These are phyloP conservation scores for Oryza longistaminata DNA, from an alignment of 176 grass and related monocot species.

Conservation along the genomic window DNA sequence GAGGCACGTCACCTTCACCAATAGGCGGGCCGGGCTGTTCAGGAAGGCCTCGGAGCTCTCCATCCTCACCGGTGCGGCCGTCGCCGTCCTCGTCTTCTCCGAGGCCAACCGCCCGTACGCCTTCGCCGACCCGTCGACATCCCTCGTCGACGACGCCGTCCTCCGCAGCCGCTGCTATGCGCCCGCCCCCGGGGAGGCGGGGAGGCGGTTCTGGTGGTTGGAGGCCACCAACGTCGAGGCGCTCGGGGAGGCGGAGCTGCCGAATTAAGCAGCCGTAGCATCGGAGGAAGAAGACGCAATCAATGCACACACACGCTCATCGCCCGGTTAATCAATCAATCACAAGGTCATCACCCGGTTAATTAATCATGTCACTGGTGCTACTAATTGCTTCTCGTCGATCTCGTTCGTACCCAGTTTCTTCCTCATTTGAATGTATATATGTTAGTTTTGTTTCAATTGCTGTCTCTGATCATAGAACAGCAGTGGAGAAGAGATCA, in stretches of 20 bases:
- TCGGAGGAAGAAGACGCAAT: too few relatives aligned
- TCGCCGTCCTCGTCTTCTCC: conserved; percentile 68
- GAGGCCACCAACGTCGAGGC: neutral
- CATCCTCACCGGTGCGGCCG: conserved; percentile 30
- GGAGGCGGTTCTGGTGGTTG: neutral
- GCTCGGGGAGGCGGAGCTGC: conserved; percentile 2
- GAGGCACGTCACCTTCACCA: conserved; percentile 43
- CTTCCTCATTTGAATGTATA: too few relatives aligned
- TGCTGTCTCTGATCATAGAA: too few relatives aligned
- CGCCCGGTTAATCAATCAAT: too few relatives aligned
- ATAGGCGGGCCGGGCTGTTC: conserved; percentile 43
- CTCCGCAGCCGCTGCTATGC: conserved; percentile 1
- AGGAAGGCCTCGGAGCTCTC: conserved; percentile 69
- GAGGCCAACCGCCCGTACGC: conserved; percentile 23
- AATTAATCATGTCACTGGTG: too few relatives aligned
- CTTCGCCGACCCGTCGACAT: neutral
- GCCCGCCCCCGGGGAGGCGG: neutral
- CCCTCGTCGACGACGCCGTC: neutral
- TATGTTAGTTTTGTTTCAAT: too few relatives aligned
- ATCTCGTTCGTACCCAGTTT: too few relatives aligned
- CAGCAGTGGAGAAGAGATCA: too few relatives aligned
- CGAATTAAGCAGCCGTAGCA: neutral
- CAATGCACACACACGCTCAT: too few relatives aligned
- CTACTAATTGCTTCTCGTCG: too few relatives aligned
- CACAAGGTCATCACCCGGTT: too few relatives aligned